Percentiles rank a stretch among this genome's conserved stretches.
These are phyloP conservation scores for Solanum megistacrolobum DNA, from an alignment of 257 asterid species.

Conservation along the genomic window DNA sequence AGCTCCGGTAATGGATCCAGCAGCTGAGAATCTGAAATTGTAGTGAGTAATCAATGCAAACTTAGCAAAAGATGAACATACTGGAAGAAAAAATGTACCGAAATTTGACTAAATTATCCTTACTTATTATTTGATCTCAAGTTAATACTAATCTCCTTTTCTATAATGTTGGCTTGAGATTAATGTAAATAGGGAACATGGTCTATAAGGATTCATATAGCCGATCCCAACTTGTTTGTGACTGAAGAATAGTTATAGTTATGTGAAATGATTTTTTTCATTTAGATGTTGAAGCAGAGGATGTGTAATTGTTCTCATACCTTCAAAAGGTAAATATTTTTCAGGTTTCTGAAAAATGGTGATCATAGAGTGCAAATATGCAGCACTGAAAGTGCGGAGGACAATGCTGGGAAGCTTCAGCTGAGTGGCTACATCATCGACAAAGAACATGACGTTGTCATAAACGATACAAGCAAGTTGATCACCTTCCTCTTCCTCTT, in stretches of 20 bases:
- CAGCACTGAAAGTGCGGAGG: slow-evolving; percentile 24
- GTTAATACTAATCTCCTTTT: too few relatives aligned
- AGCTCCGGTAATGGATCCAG: slow-evolving; percentile 17
- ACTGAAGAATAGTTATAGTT: too few relatives aligned
- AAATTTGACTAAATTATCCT: too few relatives aligned
- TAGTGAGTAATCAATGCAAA: not conserved
- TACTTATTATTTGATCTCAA: too few relatives aligned
- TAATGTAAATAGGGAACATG: not conserved
- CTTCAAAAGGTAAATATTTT: slow-evolving; percentile 24
- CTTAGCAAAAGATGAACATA: not conserved
- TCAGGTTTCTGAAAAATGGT: slow-evolving; percentile 13
- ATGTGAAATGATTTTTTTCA: not conserved
- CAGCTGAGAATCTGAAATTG: slow-evolving; percentile 20
- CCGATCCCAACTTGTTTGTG: too few relatives aligned
- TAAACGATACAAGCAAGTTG: slow-evolving; percentile 26
- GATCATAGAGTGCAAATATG: slow-evolving; percentile 14
- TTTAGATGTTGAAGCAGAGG: not conserved
- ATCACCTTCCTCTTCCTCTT: slow-evolving; percentile 4
- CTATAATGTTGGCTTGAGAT: too few relatives aligned
- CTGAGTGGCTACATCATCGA: slow-evolving; percentile 16
- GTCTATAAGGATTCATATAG: too few relatives aligned
- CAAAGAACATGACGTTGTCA: slow-evolving; percentile 37
- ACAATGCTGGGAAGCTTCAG: slow-evolving; percentile 33
- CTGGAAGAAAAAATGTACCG: not conserved
- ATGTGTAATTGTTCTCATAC: not conserved